phyloP scores from a whole-genome alignment of 2,329 filamentous ascomycete genomes.

The Diplodia sapinea region DNA sequence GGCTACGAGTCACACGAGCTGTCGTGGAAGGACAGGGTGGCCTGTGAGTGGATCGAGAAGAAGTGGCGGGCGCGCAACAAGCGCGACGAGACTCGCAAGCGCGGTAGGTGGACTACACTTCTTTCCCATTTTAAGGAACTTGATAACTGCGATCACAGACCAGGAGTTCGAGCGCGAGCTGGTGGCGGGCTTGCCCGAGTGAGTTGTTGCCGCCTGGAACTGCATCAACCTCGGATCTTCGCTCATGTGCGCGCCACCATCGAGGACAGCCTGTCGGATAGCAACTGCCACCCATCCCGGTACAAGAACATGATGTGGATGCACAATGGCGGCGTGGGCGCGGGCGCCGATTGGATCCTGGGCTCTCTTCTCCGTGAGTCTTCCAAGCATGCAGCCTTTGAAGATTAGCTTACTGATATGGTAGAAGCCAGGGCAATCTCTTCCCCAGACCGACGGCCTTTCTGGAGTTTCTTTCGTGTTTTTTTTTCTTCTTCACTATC shows the following conservation, averaged over 20 bases:
- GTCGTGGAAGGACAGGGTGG: neutral
- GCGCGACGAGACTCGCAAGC: neutral
- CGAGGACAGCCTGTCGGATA: slow-evolving; percentile 89
- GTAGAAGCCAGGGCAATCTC: neutral
- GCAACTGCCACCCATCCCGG: slow-evolving; percentile 96
- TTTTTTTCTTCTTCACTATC: neutral
- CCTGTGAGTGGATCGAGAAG: neutral
- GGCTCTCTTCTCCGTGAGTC: neutral
- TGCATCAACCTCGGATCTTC: slow-evolving; percentile 95
- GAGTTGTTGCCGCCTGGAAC: slow-evolving; percentile 68
- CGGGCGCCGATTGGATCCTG: slow-evolving; percentile 39
- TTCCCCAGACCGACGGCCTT: neutral
- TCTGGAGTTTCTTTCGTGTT: neutral
- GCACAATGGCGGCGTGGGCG: slow-evolving; percentile 95
- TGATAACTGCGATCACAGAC: neutral
- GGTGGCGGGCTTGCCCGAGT: neutral
- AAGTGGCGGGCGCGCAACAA: neutral
- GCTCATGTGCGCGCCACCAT: slow-evolving; percentile 96
- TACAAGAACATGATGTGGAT: slow-evolving; percentile 97
- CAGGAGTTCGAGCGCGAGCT: neutral
- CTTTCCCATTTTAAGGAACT: neutral
- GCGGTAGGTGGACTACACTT: neutral
- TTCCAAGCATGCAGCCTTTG: neutral
- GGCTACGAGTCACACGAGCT: neutral
- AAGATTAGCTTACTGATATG: neutral